Base-by-base conservation (phyloP, 1,284 basidiomycete genomes). In the Ustilago tritici region DNA sequence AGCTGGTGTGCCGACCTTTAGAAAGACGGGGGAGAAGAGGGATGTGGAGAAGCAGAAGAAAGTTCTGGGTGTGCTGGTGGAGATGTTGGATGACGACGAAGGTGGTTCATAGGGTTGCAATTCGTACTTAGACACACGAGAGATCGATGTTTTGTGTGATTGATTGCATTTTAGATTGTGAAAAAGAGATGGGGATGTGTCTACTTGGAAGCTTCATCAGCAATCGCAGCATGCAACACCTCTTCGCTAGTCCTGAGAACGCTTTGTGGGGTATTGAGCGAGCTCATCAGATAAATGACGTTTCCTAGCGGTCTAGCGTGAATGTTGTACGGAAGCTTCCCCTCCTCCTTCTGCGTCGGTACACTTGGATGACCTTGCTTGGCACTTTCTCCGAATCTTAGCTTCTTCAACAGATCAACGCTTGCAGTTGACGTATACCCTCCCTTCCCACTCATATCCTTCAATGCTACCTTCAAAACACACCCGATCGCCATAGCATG, bases 211-310 rank as follows among this genome's bases (percentile, higher is more conserved):
- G 43, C 43, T 19, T 60, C 59, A 28, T 70, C 50, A 9, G 38
- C 31, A 31, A 76, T 60, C 8, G 71, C 76, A 0, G 56, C 40
- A 54, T 36, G 38, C 28, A 78, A 43, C 34, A 71, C 35, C 58
- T 58, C 46, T 50, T 78, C 86, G 15, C 88, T 73, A 0, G 57
- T 56, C 4, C 83, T 53, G 9, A 88, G 66, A 35, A 86, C 84
- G 4, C 72, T 62, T 0, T 59, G 10, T 3, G 83, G 78, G 19
- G 93, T 94, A 82, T 95, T 95, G 50, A 98, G 89, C 87, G 93
- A 95, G 7, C 92, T 92, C 90, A 99, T 98, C 86, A 98, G 92
- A 87, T 99, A 99, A 12, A 93, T 92, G 11, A 98, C 92, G 81
- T 97, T 92, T 0, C 96, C 96, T 32, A 98, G 88, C 0, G 96